Base-by-base conservation (phyloP, 129 eudicot genomes). In the Tagetes erecta region DNA sequence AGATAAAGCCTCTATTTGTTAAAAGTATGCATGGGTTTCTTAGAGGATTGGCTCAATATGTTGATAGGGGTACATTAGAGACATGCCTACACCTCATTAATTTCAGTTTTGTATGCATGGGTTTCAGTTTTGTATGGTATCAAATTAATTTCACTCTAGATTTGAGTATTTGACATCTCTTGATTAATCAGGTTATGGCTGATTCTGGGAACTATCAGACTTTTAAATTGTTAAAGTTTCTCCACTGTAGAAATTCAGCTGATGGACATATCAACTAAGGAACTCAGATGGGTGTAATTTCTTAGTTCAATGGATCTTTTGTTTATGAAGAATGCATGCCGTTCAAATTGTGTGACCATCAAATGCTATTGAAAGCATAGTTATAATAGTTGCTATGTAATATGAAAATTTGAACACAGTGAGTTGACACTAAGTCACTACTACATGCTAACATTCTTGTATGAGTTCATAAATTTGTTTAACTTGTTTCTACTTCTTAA, bases 21-120 rank as follows among this genome's bases (percentile, higher is more conserved):
- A 72, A 86, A 68, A 60, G 72, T 71, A 65, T 58, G 71, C 82
- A 69, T 74, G 78, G 76, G 35, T 82, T 84, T 42, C 97, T 91
- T 39, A 90, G 84, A 76, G 96, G 97, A 71, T 73, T 94, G 83
- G 82, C 84, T 55, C 80, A 65, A 33, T 91, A 86, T 85, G 96
- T 91, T 81, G 99, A 94, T 64, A 88, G 96, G 77, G 89, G 97
- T 64, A 90, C 99, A 79, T 72, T 94, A 67, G 99, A 94, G 85
- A 84, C 95, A 70, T 94, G 97, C 84, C 93, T 94, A 81, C 99
- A 94, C 83, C 89, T 94, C 47, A 85, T 20, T 20, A 20, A 20
- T 20, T 20, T 20, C 27, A 20, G 27, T 20, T 20, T 20, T 20
- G 27, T 20, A 20, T 20, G 27, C 27, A 20, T 20, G 27, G 27